Evolutionary conservation across 106 monocot species (phyloP).

Genomic region (Acanthochlamys bracteata): DNA sequence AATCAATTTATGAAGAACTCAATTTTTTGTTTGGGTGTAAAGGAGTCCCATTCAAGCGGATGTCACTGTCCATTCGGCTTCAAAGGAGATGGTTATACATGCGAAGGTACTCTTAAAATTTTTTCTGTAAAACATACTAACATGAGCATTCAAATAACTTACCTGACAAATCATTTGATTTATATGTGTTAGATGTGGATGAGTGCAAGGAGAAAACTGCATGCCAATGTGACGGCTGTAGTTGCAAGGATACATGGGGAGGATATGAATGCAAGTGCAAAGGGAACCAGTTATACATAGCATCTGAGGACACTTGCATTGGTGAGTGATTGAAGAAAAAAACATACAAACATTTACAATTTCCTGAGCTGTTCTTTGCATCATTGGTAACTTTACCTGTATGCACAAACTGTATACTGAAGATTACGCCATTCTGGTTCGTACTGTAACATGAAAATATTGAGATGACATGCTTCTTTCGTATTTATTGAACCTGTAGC

Average conservation of each 20-base stretch:
- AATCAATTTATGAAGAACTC: background rate
- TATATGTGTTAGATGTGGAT: constrained; percentile 43
- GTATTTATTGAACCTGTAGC: constrained; percentile 23
- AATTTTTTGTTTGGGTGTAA: background rate
- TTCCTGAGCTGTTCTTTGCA: background rate
- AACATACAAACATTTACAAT: background rate
- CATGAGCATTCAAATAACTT: background rate
- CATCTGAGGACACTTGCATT: constrained; percentile 70
- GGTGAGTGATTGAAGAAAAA: constrained; percentile 25
- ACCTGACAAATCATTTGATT: background rate
- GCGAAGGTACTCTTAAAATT: constrained; percentile 56
- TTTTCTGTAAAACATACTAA: background rate
- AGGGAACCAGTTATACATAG: constrained; percentile 61
- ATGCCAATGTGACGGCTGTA: constrained; percentile 76
- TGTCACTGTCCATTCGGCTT: constrained; percentile 83
- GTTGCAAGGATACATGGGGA: constrained; percentile 91
- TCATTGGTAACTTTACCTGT: no score
- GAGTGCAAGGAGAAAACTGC: constrained; percentile 78
- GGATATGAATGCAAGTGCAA: constrained; percentile 87
- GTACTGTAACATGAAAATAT: background rate
- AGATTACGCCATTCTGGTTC: background rate
- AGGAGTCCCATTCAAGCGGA: constrained; percentile 46
- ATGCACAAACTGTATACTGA: background rate
- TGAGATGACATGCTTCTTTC: background rate
- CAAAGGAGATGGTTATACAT: constrained; percentile 57